phyloP scores from a whole-genome alignment of 495 filamentous ascomycete genomes.

The Neurospora tetraspora region DNA sequence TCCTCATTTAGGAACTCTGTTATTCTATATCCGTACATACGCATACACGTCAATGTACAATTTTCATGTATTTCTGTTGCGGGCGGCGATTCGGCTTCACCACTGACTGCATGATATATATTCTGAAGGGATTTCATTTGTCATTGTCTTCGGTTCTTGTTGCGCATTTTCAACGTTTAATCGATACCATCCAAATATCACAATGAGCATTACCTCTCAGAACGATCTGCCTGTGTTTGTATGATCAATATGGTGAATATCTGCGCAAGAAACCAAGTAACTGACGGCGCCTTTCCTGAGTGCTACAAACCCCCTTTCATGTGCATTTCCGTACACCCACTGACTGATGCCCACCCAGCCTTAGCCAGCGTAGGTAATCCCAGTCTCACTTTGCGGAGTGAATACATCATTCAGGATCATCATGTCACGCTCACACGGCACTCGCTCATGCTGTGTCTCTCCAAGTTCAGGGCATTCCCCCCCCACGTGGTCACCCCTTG shows the following conservation, averaged over 20 bases:
- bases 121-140: neutral
- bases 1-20: neutral
- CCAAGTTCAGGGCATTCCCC: neutral
- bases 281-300: neutral
- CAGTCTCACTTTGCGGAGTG: neutral
- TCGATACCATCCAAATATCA: conserved; percentile 11
- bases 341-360: neutral
- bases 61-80: neutral
- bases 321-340: neutral
- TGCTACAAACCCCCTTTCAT: neutral
- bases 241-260: neutral
- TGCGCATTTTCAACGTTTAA: conserved; percentile 1
- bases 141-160: neutral
- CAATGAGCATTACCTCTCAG: neutral
- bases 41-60: neutral
- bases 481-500: neutral
- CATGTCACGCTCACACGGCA: neutral
- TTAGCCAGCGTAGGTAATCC: neutral
- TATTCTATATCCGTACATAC: neutral
- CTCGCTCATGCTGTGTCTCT: neutral
- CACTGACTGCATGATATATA: neutral
- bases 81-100: neutral
- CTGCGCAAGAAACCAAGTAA: neutral
- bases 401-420: neutral
- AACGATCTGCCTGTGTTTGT: neutral